Percentiles rank a stretch among this genome's conserved stretches.
Evolutionary conservation across 192 early-diverging fungal genomes (phyloP).

Genomic region (Gryganskiella cystojenkinii): DNA sequence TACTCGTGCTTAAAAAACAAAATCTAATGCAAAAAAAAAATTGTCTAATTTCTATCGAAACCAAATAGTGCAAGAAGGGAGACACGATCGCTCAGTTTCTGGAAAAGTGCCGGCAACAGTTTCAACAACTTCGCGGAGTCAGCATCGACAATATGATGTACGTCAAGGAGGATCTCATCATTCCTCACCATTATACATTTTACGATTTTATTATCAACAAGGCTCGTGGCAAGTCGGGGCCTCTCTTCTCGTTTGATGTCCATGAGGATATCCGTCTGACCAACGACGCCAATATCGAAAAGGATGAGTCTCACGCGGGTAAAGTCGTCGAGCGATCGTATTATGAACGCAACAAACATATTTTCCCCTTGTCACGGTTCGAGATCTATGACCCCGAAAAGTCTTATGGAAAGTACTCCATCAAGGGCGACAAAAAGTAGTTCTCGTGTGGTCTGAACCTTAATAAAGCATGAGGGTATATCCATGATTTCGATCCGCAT

Average conservation of each 20-base stretch:
- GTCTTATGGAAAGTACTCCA: slow-evolving; percentile 53
- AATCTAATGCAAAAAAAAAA: background rate
- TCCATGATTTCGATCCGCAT: too few species aligned
- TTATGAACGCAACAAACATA: slow-evolving; percentile 96
- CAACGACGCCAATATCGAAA: slow-evolving; percentile 85
- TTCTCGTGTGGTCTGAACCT: too few species aligned
- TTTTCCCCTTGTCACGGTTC: slow-evolving; percentile 94
- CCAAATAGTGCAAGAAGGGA: slow-evolving; percentile 76
- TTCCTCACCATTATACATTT: slow-evolving; percentile 91
- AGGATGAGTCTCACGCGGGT: slow-evolving; percentile 95
- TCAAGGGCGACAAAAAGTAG: slow-evolving; percentile 25
- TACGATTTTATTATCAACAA: slow-evolving; percentile 98
- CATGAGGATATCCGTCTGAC: slow-evolving; percentile 91
- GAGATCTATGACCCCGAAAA: slow-evolving; percentile 91
- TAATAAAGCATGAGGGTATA: too few species aligned
- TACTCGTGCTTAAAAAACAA: too few species aligned
- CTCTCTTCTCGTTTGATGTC: slow-evolving; percentile 94
- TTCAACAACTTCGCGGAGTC: slow-evolving; percentile 81
- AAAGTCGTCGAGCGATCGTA: slow-evolving; percentile 92
- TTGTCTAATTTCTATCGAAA: background rate
- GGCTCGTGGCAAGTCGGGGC: slow-evolving; percentile 95
- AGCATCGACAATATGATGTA: slow-evolving; percentile 91
- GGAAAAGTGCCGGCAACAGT: slow-evolving; percentile 83
- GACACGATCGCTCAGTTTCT: slow-evolving; percentile 91
- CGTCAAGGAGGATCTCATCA: slow-evolving; percentile 96